phyloP scores from a whole-genome alignment of 257 asterid species.

The Salvia splendens region DNA sequence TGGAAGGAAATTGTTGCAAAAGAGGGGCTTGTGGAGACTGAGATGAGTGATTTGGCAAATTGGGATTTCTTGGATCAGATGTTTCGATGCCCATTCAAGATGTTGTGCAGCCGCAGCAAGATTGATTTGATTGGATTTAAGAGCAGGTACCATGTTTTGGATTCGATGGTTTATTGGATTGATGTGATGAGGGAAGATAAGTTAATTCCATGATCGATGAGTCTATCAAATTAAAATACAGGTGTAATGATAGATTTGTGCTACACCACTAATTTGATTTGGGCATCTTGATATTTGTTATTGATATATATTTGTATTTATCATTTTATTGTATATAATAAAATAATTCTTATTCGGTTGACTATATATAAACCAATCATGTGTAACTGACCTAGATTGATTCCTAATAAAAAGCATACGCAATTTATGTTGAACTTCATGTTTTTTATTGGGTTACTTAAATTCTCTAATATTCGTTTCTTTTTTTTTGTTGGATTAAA shows the following conservation, averaged over 20 bases:
- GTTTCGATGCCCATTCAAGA: constrained; percentile 65
- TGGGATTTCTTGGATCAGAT: constrained; percentile 66
- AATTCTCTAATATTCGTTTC: not conserved
- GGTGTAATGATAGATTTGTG: not conserved
- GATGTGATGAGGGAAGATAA: constrained; percentile 69
- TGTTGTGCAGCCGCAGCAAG: constrained; percentile 60
- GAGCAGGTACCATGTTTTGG: constrained; percentile 55
- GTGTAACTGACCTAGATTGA: too few relatives aligned
- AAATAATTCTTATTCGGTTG: too few relatives aligned
- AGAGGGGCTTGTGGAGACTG: constrained; percentile 53
- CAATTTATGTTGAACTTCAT: not conserved
- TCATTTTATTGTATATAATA: not conserved
- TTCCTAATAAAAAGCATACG: too few relatives aligned
- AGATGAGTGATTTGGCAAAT: constrained; percentile 73
- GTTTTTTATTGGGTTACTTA: not conserved
- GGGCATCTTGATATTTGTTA: not conserved
- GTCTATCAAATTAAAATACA: not conserved
- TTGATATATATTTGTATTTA: not conserved
- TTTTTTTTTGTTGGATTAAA: not conserved
- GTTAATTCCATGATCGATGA: constrained; percentile 47
- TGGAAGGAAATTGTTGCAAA: constrained; percentile 69
- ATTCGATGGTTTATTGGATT: constrained; percentile 73
- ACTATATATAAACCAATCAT: too few relatives aligned
- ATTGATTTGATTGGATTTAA: constrained; percentile 63
- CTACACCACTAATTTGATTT: constrained; percentile 16